Evolutionary conservation across 805 yeast genomes (phyloP), one percentile per base, ranked within the genome.

Genomic region (Danielia oregonensis): DNA sequence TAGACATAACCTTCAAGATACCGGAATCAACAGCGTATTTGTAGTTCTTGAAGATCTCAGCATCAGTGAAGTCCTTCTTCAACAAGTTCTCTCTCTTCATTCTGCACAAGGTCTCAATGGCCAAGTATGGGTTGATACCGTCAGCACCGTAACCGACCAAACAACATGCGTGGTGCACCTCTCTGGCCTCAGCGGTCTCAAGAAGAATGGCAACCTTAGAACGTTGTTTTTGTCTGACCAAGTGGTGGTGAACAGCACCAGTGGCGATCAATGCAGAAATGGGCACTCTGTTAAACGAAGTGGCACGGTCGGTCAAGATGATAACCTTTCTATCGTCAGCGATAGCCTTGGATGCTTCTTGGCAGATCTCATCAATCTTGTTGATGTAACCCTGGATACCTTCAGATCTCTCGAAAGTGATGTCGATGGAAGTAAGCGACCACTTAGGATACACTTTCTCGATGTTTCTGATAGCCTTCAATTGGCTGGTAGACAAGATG

Each of bases 101-200:
- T 65, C 85, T 82, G 40, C 86, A 65, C 51, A 93, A 68, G 10
- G 96, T 82, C 62, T 93, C 96, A 66, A 91, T 76, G 11, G 91
- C 95, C 58, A 91, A 70, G 69, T 88, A 93, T 37, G 98, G 98
- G 65, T 85, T 86, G 54, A 91, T 72, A 44, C 88, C 97, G 67
- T 91, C 98, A 44, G 91, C 95, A 72, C 98, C 98, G 61, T 93
- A 93, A 49, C 98, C 97, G 19, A 91, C 77, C 48, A 91, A 71
- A 50, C 88, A 88, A 70, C 96, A 87, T 62, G 88, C 79, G 66
- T 91, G 97, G 61, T 91, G 98, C 26, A 91, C 94, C 65, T 93
- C 98, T 59, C 95, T 82, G 11, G 97, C 97, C 66, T 91, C 98
- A 33, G 94, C 97, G 28, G 97, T 81, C 69, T 91, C 97, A 40